Evolutionary conservation across 768 basidiomycete species (phyloP).

Genomic region (Leccinum incarnatum): DNA sequence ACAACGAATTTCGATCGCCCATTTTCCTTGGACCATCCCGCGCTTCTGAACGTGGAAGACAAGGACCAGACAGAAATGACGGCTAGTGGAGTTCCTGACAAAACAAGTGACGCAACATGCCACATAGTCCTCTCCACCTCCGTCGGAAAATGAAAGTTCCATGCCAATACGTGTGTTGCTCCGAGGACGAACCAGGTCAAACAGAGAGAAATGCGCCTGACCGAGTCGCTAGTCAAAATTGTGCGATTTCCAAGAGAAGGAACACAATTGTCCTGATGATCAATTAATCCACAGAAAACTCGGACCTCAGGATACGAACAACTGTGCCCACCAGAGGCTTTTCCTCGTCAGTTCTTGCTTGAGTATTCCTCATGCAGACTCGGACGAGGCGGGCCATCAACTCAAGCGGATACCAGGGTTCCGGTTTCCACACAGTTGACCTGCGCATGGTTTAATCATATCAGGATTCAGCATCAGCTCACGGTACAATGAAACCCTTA

Average conservation of each 20-base stretch:
- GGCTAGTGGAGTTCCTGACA: background rate
- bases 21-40: background rate
- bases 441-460: background rate
- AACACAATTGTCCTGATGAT: background rate
- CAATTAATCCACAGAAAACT: background rate
- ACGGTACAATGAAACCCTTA: background rate
- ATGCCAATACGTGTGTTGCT: background rate
- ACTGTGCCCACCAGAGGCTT: background rate
- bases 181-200: background rate
- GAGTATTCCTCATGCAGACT: background rate
- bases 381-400: background rate
- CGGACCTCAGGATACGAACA: background rate
- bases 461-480: background rate
- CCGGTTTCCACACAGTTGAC: background rate
- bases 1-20: background rate
- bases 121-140: background rate
- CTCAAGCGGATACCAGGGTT: background rate
- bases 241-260: background rate
- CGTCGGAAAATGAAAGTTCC: background rate
- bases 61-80: background rate
- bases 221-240: background rate
- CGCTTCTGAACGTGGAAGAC: background rate
- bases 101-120: background rate
- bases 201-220: background rate
- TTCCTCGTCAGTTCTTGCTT: background rate